Base-by-base conservation (phyloP, 2,329 filamentous ascomycete species). In the Aspergillus sp. region DNA sequence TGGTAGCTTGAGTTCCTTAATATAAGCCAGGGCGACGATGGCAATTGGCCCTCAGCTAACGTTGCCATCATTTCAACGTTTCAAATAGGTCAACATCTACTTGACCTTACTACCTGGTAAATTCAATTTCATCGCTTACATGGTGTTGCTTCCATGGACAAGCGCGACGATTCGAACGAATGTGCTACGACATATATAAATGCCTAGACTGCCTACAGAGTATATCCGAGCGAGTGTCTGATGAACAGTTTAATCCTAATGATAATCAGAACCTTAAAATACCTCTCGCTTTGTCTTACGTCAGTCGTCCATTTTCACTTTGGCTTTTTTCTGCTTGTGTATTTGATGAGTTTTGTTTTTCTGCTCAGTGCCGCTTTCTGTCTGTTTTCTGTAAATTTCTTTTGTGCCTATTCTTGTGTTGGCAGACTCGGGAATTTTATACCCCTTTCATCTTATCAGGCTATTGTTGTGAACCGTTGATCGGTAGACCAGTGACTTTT, bases 181-280 rank as follows among this genome's bases (percentile, higher is more conserved):
- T 59, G 60, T 65, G 58, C 65, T 66, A 70, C 66, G 65, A 71
- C 60, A 58, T 67, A 59, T 60, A 66, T 64, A 66, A 59, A 64
- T 61, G 59, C 64, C 64, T 62, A 59, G 55, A 60, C 56, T 55
- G 45, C 45, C 45, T 48, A 35, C 56, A 58, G 62, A 64, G 60
- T 63, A 41, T 24, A 41, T 50, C 44, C 39, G 24, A 57, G 15
- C 21, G 33, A 41, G 40, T 45, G 35, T 24, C 40, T 19, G 46
- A 44, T n/a, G 56, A 59, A 51, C 19, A 23, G 63, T 65, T 63
- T 72, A 72, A 71, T 71, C 59, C 65, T 73, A 73, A 73, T 73
- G 66, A 60, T 72, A 72, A 73, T 71, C 27, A 24, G 47, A 35
- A 35, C 51, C 46, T 35, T 52, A 12, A 55, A 24, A 21, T 49